Evolutionary conservation across 2,329 filamentous ascomycete genomes (phyloP), one percentile per base, ranked within the genome.

Genomic region (Hypoxylon sp.): DNA sequence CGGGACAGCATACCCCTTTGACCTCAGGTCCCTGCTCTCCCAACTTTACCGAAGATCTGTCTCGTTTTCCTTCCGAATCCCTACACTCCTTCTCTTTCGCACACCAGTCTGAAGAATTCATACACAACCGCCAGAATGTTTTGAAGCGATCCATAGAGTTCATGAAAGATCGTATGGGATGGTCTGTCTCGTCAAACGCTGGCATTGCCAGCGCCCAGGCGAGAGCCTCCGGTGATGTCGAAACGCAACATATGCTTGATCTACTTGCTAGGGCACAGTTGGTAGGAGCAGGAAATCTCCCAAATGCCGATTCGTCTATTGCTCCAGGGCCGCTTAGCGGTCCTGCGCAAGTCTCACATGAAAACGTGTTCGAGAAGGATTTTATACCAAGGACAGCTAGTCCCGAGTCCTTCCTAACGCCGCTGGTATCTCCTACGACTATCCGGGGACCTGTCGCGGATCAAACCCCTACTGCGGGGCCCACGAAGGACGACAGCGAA

Each of bases 81-180:
- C 83, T 99, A 48, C 96, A 99, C 79, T 99, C 96, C 1, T 99
- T 99, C 81, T 98, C 95, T 11, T 99, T 99, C 78, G 93, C 96
- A 41, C 93, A 97, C 72, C 94, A 97, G 79, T 95, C 94, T 2
- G 94, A 97, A 75, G 95, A 98, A 68, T 89, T 93, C 68, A 85
- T 98, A 60, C 92, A 97, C 77, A 97, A 88, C 77, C 91, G 96
- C 58, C 94, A 98, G 78, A 97, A 93, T 82, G 91, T 97, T 32
- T 79, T 99, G 74, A 97, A 97, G 80, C 88, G 95, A 63, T 97
- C 94, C 7, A 90, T 97, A 75, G 96, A 98, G 78, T 97, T 98
- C 76, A 96, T 99, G 91, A 91, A 92, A 75, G 94, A 97, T 76
- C 92, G 92, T 69, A 87, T 96, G 79, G 92, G 92, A 69, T 95